Evolutionary conservation across 306 rosid species (phyloP).

Genomic region (Echinosophora koreensis): DNA sequence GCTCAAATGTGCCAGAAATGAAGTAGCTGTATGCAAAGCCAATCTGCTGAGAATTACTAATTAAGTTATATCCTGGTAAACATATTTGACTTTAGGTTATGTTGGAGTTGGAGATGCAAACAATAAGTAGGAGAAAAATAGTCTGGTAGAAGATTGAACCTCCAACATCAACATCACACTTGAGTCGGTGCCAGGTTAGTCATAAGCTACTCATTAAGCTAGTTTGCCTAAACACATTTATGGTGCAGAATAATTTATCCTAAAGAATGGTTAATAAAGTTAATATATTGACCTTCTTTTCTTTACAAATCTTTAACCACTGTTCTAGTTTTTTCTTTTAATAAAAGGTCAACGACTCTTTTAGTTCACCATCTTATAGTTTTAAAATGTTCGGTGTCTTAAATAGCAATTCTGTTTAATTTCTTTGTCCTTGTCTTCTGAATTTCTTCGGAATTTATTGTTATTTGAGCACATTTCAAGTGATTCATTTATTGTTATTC

Average conservation of each 20-base stretch:
- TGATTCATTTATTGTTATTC: neutral
- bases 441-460: neutral
- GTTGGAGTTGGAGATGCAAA: too few relatives aligned
- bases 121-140: too few relatives aligned
- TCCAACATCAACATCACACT: too few relatives aligned
- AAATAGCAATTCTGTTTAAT: conserved; percentile 16
- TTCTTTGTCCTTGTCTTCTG: conserved; percentile 36
- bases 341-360: conserved; percentile 18
- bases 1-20: neutral
- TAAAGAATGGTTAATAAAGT: conserved; percentile 12
- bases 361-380: conserved; percentile 6
- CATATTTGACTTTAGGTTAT: too few relatives aligned
- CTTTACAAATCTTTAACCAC: conserved; percentile 22
- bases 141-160: too few relatives aligned
- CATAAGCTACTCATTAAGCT: neutral
- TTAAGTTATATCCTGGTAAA: too few relatives aligned
- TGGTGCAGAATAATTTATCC: neutral
- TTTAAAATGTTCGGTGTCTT: neutral
- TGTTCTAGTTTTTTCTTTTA: neutral
- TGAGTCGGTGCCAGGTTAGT: too few relatives aligned
- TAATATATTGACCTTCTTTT: conserved; percentile 25
- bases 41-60: too few relatives aligned
- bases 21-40: neutral
- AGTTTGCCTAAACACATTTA: neutral
- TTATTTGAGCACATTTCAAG: conserved; percentile 10